phyloP scores from a whole-genome alignment of 2,329 filamentous ascomycete genomes.

The Alternaria tenuissima region DNA sequence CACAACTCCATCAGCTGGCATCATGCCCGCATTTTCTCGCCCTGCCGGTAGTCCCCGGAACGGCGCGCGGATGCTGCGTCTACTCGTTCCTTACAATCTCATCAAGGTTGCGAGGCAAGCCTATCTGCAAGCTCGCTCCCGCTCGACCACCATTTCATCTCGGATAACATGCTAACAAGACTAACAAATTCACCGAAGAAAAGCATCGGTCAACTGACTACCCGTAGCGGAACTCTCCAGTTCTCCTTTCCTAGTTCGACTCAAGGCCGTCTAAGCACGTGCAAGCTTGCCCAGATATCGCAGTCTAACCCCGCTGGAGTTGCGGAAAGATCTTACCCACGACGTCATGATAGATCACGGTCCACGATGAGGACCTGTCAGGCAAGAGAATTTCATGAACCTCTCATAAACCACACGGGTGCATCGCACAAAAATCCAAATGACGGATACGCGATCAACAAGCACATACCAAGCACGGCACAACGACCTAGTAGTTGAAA shows the following conservation, averaged over 20 bases:
- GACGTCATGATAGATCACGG: background rate
- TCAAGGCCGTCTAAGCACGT: background rate
- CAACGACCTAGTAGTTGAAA: background rate
- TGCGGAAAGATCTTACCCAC: background rate
- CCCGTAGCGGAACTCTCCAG: background rate
- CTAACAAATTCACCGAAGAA: slow-evolving; percentile 3
- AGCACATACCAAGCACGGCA: background rate
- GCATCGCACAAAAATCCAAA: background rate
- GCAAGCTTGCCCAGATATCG: background rate
- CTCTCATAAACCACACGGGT: background rate
- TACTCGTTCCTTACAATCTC: background rate
- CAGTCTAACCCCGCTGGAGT: background rate
- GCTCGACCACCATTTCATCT: background rate
- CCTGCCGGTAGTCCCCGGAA: background rate
- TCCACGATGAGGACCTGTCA: background rate
- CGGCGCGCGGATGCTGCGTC: background rate
- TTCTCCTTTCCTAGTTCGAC: slow-evolving; percentile 1
- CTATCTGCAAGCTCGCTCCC: background rate
- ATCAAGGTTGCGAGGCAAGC: background rate
- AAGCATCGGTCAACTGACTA: slow-evolving; percentile 1
- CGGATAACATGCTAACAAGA: background rate
- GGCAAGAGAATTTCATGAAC: background rate
- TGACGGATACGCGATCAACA: background rate
- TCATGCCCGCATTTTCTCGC: background rate
- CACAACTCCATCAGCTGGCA: background rate